phyloP scores from a whole-genome alignment of 768 basidiomycete species.

The Sarcomyxa edulis region DNA sequence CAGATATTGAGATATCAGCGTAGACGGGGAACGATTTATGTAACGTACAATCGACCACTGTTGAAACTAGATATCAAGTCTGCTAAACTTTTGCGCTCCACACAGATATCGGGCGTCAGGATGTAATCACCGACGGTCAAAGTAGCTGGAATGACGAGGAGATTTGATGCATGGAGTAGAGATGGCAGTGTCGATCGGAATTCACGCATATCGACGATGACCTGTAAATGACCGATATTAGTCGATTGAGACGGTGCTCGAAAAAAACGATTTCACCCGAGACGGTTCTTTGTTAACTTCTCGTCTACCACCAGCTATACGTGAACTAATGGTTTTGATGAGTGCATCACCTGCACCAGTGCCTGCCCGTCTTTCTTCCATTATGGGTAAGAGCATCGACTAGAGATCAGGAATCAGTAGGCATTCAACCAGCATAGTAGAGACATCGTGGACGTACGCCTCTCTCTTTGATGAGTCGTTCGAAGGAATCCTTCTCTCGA shows the following conservation, averaged over 20 bases:
- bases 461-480: conserved; percentile 86
- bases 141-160: conserved; percentile 85
- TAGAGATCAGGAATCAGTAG: conserved; percentile 21
- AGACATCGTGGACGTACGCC: conserved; percentile 74
- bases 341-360: conserved; percentile 46
- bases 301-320: conserved; percentile 82
- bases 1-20: neutral
- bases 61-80: conserved; percentile 93
- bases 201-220: conserved; percentile 96
- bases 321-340: conserved; percentile 77
- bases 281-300: conserved; percentile 62
- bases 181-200: conserved; percentile 92
- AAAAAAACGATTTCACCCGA: conserved; percentile 33
- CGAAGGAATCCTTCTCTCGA: conserved; percentile 92
- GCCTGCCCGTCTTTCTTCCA: conserved; percentile 49
- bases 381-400: conserved; percentile 87
- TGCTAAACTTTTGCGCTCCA: conserved; percentile 92
- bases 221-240: conserved; percentile 34
- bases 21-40: neutral
- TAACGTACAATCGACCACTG: conserved; percentile 83
- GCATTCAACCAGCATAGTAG: too few relatives aligned
- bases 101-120: conserved; percentile 89
- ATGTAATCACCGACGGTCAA: conserved; percentile 96
- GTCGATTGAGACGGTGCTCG: neutral
- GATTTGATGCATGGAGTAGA: conserved; percentile 74